phyloP scores from a whole-genome alignment of 495 filamentous ascomycete species.

The Podospora anserina region DNA sequence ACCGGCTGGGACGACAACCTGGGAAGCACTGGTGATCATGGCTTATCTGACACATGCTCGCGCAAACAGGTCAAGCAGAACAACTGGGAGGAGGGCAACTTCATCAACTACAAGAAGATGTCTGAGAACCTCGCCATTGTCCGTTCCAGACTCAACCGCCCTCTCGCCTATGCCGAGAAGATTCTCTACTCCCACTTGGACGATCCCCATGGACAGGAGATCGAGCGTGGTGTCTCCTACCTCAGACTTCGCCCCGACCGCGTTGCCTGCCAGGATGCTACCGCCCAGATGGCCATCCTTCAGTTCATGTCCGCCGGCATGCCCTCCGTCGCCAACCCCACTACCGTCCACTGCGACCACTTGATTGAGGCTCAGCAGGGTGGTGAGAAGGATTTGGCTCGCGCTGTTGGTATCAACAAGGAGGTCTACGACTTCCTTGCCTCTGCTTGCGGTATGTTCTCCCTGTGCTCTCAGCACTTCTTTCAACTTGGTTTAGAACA shows the following conservation, averaged over 20 bases:
- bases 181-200: slow-evolving; percentile 98
- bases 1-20: background rate
- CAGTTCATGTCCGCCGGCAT: slow-evolving; percentile 99
- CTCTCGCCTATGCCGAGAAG: slow-evolving; percentile 96
- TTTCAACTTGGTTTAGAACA: too few relatives aligned
- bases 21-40: background rate
- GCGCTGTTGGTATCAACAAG: slow-evolving; percentile 94
- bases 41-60: slow-evolving; percentile 22
- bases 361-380: slow-evolving; percentile 97
- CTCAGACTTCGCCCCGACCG: slow-evolving; percentile 94
- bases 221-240: slow-evolving; percentile 92
- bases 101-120: slow-evolving; percentile 85
- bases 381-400: slow-evolving; percentile 88
- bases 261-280: slow-evolving; percentile 99
- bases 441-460: slow-evolving; percentile 62
- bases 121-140: slow-evolving; percentile 93
- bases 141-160: slow-evolving; percentile 80
- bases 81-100: slow-evolving; percentile 55
- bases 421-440: slow-evolving; percentile 99
- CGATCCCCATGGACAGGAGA: slow-evolving; percentile 92
- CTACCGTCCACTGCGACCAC: slow-evolving; percentile 98
- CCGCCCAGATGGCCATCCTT: slow-evolving; percentile 98
- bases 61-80: slow-evolving; percentile 37
- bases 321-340: slow-evolving; percentile 88
- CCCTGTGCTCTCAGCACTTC: too few relatives aligned